phyloP scores from a whole-genome alignment of 768 basidiomycete genomes.

The Boletales sp. region DNA sequence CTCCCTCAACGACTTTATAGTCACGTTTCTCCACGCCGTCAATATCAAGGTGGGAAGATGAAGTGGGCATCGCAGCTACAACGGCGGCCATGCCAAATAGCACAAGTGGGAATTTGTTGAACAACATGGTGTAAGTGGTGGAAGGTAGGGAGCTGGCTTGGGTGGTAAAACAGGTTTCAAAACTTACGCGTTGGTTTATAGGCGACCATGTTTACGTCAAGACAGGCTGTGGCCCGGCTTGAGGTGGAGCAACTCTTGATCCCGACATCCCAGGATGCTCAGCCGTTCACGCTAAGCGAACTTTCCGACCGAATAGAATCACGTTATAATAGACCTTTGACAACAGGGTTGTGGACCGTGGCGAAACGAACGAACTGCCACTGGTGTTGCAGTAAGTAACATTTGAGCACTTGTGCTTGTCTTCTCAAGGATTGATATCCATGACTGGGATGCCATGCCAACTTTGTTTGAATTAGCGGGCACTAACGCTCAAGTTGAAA shows the following conservation, averaged over 20 bases:
- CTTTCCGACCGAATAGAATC: neutral
- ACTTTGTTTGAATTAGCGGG: no score
- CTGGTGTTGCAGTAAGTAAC: no score
- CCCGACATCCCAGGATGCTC: no score
- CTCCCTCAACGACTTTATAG: no score
- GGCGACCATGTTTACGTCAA: neutral
- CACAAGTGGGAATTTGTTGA: constrained; percentile 5
- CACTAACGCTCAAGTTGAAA: no score
- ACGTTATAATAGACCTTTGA: neutral
- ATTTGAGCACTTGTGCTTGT: no score
- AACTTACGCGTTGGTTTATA: neutral
- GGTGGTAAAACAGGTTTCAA: no score
- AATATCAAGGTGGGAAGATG: neutral
- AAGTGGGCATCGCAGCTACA: neutral
- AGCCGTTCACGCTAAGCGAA: neutral
- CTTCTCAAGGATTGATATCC: no score
- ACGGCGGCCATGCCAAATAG: constrained; percentile 2
- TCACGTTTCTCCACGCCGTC: neutral
- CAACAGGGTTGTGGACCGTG: neutral
- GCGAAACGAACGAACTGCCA: no score
- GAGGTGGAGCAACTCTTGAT: no score
- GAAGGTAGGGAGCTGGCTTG: neutral
- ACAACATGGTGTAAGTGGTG: neutral
- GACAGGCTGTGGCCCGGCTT: no score
- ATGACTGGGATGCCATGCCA: no score